Percentiles rank a stretch among this genome's conserved stretches.
Evolutionary conservation across 352 stramenopile species (phyloP).

Genomic region (Phytophthora pini): DNA sequence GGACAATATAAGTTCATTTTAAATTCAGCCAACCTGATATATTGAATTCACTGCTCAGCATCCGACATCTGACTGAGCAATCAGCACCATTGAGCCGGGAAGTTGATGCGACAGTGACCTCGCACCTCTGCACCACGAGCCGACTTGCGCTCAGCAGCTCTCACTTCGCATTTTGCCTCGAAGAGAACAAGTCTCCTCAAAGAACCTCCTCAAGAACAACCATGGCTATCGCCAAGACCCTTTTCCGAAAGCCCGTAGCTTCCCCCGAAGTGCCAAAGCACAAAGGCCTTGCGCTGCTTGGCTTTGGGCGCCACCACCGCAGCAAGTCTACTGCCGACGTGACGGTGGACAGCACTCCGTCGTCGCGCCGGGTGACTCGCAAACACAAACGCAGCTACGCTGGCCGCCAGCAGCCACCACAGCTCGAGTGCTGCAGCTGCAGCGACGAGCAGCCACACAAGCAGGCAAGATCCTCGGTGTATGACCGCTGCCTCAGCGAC

Average conservation of each 20-base stretch:
- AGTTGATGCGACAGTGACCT: constrained; percentile 25
- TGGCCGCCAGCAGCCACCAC: constrained; percentile 11
- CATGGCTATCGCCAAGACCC: constrained; percentile 35
- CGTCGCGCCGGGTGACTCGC: constrained; percentile 31
- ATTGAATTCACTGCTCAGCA: neutral
- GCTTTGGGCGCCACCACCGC: constrained; percentile 26
- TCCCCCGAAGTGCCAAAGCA: constrained; percentile 31
- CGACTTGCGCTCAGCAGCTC: constrained; percentile 12
- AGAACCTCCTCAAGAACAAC: constrained; percentile 1
- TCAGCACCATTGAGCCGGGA: constrained; percentile 28
- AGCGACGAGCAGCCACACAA: constrained; percentile 14
- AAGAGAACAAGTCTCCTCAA: constrained; percentile 23
- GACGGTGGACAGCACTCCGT: constrained; percentile 22
- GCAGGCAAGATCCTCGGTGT: constrained; percentile 22
- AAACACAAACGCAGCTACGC: constrained; percentile 36
- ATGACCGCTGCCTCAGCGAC: constrained; percentile 34
- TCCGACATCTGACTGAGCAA: constrained; percentile 15
- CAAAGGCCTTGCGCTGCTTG: constrained; percentile 26
- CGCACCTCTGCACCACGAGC: constrained; percentile 28
- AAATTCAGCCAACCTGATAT: neutral
- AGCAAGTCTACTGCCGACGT: constrained; percentile 24
- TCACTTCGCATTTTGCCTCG: constrained; percentile 35
- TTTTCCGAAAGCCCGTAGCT: constrained; percentile 27
- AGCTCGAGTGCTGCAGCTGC: constrained; percentile 19
- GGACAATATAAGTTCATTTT: neutral